These are phyloP conservation scores for Prinsepia uniflora DNA, from an alignment of 306 rosid genomes.

Conservation along the genomic window DNA sequence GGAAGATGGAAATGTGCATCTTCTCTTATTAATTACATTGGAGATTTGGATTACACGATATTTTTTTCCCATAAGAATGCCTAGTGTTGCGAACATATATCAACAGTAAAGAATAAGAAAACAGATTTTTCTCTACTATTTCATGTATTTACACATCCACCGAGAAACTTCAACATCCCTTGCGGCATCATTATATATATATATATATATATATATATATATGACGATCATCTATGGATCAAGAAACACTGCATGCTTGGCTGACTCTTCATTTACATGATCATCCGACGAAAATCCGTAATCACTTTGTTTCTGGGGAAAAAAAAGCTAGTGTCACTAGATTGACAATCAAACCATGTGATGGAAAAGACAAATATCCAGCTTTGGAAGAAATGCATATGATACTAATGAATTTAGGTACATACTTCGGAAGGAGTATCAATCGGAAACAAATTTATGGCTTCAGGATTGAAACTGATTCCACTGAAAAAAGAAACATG, in stretches of 20 bases:
- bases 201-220: neutral
- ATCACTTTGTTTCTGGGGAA: conserved; percentile 45
- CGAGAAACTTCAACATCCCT: conserved; percentile 23
- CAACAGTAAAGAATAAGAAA: conserved; percentile 75
- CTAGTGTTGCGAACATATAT: conserved; percentile 45
- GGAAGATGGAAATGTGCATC: conserved; percentile 13
- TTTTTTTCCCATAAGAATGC: conserved; percentile 22
- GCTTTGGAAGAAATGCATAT: neutral
- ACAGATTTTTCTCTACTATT: conserved; percentile 30
- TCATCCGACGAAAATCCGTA: conserved; percentile 28
- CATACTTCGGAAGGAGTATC: conserved; percentile 65
- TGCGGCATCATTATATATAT: neutral
- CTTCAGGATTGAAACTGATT: conserved; percentile 61
- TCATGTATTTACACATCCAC: conserved; percentile 55
- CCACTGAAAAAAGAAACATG: conserved; percentile 46
- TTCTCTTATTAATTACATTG: conserved; percentile 48
- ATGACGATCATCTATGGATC: conserved; percentile 44
- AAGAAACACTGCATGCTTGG: conserved; percentile 50
- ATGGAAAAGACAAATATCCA: neutral
- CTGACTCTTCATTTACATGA: conserved; percentile 48
- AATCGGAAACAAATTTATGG: conserved; percentile 77
- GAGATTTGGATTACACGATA: conserved; percentile 32
- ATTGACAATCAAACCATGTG: neutral
- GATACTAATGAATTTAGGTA: conserved; percentile 10
- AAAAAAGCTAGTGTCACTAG: neutral